Percentiles rank a stretch among this genome's conserved stretches.
Conservation (phyloP, 768 basidiomycete genomes). For the Panaeolus papilionaceus region DNA sequence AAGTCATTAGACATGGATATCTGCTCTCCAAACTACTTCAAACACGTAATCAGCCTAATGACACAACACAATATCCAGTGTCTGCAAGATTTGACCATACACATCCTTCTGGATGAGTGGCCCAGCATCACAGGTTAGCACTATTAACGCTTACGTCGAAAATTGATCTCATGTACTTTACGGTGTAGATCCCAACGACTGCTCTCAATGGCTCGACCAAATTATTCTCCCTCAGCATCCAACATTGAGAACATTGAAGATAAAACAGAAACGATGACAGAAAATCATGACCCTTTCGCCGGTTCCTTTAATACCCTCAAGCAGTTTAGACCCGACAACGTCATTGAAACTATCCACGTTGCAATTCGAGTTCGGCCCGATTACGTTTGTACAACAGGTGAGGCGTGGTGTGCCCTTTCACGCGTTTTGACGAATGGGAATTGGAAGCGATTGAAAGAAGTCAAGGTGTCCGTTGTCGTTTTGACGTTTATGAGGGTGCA, state of each 20-base stretch:
- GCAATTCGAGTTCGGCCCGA: background rate
- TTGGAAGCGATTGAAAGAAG: background rate
- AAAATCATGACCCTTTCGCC: background rate
- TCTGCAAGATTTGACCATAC: background rate
- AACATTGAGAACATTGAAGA: background rate
- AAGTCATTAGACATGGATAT: background rate
- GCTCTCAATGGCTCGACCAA: background rate
- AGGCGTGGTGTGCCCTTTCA: background rate
- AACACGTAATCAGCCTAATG: background rate
- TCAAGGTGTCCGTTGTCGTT: background rate
- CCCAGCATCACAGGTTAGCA: background rate
- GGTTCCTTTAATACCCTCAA: background rate
- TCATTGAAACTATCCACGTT: background rate
- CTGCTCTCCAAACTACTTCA: background rate
- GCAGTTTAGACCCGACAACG: background rate
- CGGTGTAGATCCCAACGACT: background rate
- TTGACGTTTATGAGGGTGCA: background rate
- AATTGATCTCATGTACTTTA: background rate
- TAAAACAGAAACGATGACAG: background rate
- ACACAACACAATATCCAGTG: background rate
- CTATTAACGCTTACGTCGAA: background rate
- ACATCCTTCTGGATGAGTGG: background rate
- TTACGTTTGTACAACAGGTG: background rate
- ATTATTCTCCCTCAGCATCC: background rate
- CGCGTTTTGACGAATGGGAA: background rate